Base-by-base conservation (phyloP, 176 grass and related monocot genomes). In the Typha latifolia region DNA sequence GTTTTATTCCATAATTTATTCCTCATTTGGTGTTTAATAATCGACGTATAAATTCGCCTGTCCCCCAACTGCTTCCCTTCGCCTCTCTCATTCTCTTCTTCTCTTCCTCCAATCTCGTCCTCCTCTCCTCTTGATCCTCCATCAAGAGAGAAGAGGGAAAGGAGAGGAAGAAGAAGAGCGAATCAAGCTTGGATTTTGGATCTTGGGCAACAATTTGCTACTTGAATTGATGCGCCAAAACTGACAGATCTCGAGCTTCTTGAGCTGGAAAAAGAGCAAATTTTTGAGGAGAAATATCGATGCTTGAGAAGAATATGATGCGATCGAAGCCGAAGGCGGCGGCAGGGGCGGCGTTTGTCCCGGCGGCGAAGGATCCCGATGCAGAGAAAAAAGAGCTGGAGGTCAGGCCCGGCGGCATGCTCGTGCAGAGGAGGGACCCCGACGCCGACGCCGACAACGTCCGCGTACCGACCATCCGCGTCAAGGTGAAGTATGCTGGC, bases 401-500 rank as follows among this genome's bases (percentile, higher is more conserved):
- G 74, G 88, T 96, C 67, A 75, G 85, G 26, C 92, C 88, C 0
- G 82, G 92, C 26, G 92, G 92, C 12, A 91, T 96, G 92, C 77
- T 96, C 63, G 92, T 96, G 61, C 92, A 96, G 85, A 96, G 84
- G 68, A 79, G 92, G 27, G 59, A 49, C 66, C 85, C 72, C 1
- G 82, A 83, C 78, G 20, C 79, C 15, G 88, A 89, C 47, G 74
- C 72, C 21, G 76, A 73, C n/a, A 62, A 68, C 43, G 79, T 84
- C 2, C 83, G 80, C 49, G 83, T 90, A 9, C 89, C 84, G 57
- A 84, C 79, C 69, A 72, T 99, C 66, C 81, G 95, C 62, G 84
- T 99, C 67, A 93, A 90, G 86, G 95, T 99, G 62, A 99, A 94
- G 83, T 82, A 85, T 72, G 81, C 78, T 76, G 86, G 70, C 57